phyloP scores from a whole-genome alignment of 768 basidiomycete genomes.

The Dictyophora rubrovolvata region DNA sequence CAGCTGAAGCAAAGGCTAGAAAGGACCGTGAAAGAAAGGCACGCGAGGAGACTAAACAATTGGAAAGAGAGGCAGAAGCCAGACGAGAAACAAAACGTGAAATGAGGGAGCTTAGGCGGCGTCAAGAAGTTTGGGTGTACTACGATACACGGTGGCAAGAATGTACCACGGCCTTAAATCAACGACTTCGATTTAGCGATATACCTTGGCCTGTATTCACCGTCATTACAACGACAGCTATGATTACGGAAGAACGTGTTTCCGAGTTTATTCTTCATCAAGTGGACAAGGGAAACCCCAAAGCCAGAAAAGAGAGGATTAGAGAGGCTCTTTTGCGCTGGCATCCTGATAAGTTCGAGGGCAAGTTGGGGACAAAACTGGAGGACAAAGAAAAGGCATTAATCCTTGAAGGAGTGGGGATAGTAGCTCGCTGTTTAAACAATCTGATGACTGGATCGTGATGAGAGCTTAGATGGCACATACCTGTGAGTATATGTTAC shows the following conservation, averaged over 20 bases:
- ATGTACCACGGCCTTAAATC: constrained; percentile 27
- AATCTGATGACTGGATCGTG: constrained; percentile 37
- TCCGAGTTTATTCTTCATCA: constrained; percentile 36
- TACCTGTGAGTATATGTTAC: background rate
- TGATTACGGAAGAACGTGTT: constrained; percentile 47
- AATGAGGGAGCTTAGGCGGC: constrained; percentile 35
- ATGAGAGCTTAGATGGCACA: background rate
- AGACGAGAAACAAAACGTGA: constrained; percentile 38
- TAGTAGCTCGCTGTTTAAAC: constrained; percentile 58
- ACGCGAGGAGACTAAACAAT: constrained; percentile 38
- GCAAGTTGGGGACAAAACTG: constrained; percentile 22
- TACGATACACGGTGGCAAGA: constrained; percentile 53
- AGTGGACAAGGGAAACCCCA: background rate
- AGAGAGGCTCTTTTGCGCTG: constrained; percentile 59
- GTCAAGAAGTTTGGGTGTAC: constrained; percentile 36
- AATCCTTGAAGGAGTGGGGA: constrained; percentile 56
- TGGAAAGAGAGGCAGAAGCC: constrained; percentile 43
- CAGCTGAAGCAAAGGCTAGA: constrained; percentile 43
- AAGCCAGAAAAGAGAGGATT: constrained; percentile 47
- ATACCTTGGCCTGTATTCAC: constrained; percentile 65
- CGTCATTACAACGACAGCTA: constrained; percentile 28
- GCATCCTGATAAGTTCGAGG: constrained; percentile 62
- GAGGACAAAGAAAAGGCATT: constrained; percentile 36
- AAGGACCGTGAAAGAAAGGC: constrained; percentile 44
- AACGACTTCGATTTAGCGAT: constrained; percentile 39